Evolutionary conservation across 805 yeast genomes (phyloP), one percentile per base, ranked within the genome.

Genomic region (Alloascoidea africana): DNA sequence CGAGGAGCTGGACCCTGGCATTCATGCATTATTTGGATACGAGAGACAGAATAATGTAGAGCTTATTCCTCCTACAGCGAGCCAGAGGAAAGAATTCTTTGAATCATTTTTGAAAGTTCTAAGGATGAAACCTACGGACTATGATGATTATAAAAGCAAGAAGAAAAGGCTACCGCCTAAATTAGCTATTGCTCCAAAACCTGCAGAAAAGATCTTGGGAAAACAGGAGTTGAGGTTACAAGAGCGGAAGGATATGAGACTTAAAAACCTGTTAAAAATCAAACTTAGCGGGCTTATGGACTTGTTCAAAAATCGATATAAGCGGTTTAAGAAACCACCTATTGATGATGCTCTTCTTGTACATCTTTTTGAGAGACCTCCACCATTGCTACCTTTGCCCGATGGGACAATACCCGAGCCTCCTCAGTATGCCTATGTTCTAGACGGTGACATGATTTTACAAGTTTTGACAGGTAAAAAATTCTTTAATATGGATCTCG

Each of bases 281-380:
- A 86, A 82, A 54, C 63, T 91, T 18, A 77, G 94, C 4, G 87
- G 83, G 1, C 59, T 91, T 32, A 82, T 91, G 91, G 97, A 91
- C 44, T 58, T 83, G 16, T 81, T 89, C 62, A 86, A 87, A 53
- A 74, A 64, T 41, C 66, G 96, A 36, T 91, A 89, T 54, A 85
- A 85, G 50, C 64, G 95, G 39, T 91, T 91, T 62, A 79, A 77
- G 49, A 91, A 87, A 50, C 97, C 98, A 0, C 66, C 82, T 0
- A 73, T 91, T 40, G 97, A 89, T 40, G 96, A 86, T 44, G 60
- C 67, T 14, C 62, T 67, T 11, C 60, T 89, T 36, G 63, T 73
- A 16, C 94, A 86, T 54, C 59, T 91, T 35, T 89, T 89, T 58
- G 94, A 83, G 42, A 74, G 79, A 1, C 49, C 57, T 1, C 56